Evolutionary conservation across 1,284 basidiomycete species (phyloP), one percentile per base, ranked within the genome.

Genomic region (Ustilago crameri): DNA sequence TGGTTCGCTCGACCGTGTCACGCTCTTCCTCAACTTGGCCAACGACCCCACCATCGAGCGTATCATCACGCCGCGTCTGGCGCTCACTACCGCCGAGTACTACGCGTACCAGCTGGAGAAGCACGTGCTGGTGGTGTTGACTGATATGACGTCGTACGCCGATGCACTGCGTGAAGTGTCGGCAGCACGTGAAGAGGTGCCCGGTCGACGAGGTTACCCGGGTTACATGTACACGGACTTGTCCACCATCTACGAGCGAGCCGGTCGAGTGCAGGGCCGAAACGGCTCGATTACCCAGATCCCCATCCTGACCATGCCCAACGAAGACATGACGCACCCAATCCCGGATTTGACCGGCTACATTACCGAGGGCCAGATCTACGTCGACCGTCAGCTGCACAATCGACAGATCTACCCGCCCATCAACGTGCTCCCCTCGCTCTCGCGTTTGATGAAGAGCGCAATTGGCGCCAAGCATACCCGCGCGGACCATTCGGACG

Each of bases 31-130:
- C 85, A 99, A 99, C 87, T 86, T 98, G 82, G 96, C 96, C 49
- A 98, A 98, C 83, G 96, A 99, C 85, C 96, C 96, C n/a, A 99
- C 96, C 20, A 99, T 99, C 84, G 96, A 99, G 85, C 93, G 96
- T 86, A 99, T 99, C 86, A 98, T 98, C 82, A 99, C 96, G 15
- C 96, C 96, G 59, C 94, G 96, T 85, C 88, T 99, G 63, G 96
- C 96, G 22, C 87, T 99, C 74, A 98, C 96, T 20, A 98, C 96
- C 8, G 96, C 96, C 67, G 96, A 99, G 83, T 99, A 98, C 87
- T 98, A 96, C 83, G 96, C 96, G 22, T 99, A 99, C 87, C 95
- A 98, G 85, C 88, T 98, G 63, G 96, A 98, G 87, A 99, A 98
- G 87, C 96, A 98, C 86, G 96, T 99, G 46, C 87, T 99, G 82